A percentile compares a stretch with the other conserved stretches of the same genome.
phyloP scores from a whole-genome alignment of 2,329 filamentous ascomycete species.

The Exophiala viscosa region DNA sequence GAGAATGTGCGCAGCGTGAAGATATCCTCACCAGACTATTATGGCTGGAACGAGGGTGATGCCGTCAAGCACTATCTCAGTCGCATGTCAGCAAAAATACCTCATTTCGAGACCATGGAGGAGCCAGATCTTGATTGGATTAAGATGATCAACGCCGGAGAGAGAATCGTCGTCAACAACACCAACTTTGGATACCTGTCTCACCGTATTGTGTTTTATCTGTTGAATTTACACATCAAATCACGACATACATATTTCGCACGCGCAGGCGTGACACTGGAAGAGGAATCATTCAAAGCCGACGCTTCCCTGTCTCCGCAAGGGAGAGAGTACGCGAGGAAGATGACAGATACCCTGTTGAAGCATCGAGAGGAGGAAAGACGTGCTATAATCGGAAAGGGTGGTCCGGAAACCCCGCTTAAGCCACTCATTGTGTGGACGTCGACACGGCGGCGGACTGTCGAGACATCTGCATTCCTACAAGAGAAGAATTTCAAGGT shows the following conservation, averaged over 20 bases:
- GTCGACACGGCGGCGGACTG: constrained; percentile 81
- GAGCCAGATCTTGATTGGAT: constrained; percentile 94
- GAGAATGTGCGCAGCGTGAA: constrained; percentile 98
- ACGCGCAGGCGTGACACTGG: constrained; percentile 74
- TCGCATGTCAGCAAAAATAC: constrained; percentile 87
- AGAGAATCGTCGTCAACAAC: constrained; percentile 92
- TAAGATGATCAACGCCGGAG: constrained; percentile 98
- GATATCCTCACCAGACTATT: constrained; percentile 94
- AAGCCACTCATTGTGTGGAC: constrained; percentile 91
- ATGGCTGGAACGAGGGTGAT: constrained; percentile 86
- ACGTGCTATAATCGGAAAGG: constrained; percentile 62
- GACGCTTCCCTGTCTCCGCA: constrained; percentile 80
- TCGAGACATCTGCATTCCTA: constrained; percentile 84
- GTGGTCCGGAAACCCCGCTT: constrained; percentile 64
- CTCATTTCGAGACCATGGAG: constrained; percentile 94
- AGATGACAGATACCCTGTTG: constrained; percentile 80
- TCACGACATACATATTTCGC: constrained; percentile 41
- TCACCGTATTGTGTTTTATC: constrained; percentile 95
- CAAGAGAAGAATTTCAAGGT: constrained; percentile 77
- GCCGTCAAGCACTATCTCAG: constrained; percentile 87
- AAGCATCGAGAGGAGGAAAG: constrained; percentile 80
- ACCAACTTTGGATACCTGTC: constrained; percentile 95
- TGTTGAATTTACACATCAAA: constrained; percentile 97
- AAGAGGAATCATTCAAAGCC: constrained; percentile 86
- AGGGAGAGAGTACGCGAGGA: constrained; percentile 74